Evolutionary conservation across 2,329 filamentous ascomycete genomes (phyloP), one percentile per base, ranked within the genome.

Genomic region (Epichloe uncinata): DNA sequence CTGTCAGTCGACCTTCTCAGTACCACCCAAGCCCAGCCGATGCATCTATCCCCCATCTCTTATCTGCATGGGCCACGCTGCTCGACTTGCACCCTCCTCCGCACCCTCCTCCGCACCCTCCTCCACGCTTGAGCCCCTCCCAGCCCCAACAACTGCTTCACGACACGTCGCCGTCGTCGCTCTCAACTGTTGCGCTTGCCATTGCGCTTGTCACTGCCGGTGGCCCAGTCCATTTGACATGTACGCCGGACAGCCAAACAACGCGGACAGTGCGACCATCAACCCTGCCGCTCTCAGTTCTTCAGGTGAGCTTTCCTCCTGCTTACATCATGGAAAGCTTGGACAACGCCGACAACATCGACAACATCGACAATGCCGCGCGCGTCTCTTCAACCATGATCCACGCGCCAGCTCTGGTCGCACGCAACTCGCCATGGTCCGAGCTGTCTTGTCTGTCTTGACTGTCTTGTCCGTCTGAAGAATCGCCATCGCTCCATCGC

Each of bases 281-380:
- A 87, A 94, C 75, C 88, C 88, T 66, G 87, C 87, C 63, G 86
- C 85, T 56, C 77, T 95, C 73, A 88, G 85, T 72, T 83, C 82
- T 66, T 73, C 82, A 73, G 81, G 85, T 91, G 82, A 68, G 72
- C 42, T 38, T 33, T 45, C 40, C 5, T 35, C 26, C 45, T 42
- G 20, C 33, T 30, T 18, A 9, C 40, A 38, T 41, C 8, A 26
- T 40, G 18, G 33, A 11, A 15, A 34, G 50, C 47, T 12, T 41
- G 34, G 15, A 13, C 42, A n/a, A 18, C 35, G 1, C 8, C 42
- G 22, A 30, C 26, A 30, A 30, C 3, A 26, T 6, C 26, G 26
- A 26, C 26, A 8, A 26, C 11, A 4, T 8, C 26, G 33, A 13
- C 42, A 22, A 30, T 35, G 4, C 8, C 42, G 22, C 26, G 35